Percentiles rank a stretch among this genome's conserved stretches.
Conservation (phyloP, 2,329 filamentous ascomycete genomes). For the Colletotrichum sp. region DNA sequence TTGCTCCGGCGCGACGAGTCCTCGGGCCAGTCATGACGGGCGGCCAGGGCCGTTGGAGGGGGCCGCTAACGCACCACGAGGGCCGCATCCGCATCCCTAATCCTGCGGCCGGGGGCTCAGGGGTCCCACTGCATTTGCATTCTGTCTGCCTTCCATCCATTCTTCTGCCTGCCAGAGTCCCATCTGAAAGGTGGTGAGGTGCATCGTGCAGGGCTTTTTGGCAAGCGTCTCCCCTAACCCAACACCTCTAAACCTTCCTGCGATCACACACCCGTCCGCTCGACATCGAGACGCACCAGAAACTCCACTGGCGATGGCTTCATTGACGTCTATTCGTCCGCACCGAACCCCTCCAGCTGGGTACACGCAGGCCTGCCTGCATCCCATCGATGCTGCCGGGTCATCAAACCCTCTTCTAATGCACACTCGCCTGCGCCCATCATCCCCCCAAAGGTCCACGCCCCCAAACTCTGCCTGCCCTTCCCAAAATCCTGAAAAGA, state of each 20-base stretch:
- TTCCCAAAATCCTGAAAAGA: neutral
- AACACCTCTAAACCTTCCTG: neutral
- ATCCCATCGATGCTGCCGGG: conserved; percentile 3
- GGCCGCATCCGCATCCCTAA: conserved; percentile 20
- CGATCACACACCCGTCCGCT: conserved; percentile 4
- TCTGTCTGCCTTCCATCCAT: neutral
- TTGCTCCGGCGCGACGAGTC: neutral
- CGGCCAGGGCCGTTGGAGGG: conserved; percentile 15
- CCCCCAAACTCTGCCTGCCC: neutral
- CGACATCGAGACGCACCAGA: neutral
- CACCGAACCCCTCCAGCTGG: neutral
- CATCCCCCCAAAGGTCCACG: neutral
- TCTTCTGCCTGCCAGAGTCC: neutral
- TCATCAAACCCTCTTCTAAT: neutral
- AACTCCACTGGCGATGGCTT: conserved; percentile 18
- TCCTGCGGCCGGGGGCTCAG: neutral
- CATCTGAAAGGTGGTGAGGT: neutral
- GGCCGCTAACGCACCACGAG: conserved; percentile 15
- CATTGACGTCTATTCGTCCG: conserved; percentile 18
- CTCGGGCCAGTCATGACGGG: conserved; percentile 1
- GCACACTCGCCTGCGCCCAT: neutral
- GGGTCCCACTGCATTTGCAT: conserved; percentile 4
- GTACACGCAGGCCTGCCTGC: neutral
- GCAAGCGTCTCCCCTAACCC: neutral
- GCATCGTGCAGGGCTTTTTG: neutral